phyloP scores from a whole-genome alignment of 139 green algal genomes.

The Chlamydomonas schloesseri region DNA sequence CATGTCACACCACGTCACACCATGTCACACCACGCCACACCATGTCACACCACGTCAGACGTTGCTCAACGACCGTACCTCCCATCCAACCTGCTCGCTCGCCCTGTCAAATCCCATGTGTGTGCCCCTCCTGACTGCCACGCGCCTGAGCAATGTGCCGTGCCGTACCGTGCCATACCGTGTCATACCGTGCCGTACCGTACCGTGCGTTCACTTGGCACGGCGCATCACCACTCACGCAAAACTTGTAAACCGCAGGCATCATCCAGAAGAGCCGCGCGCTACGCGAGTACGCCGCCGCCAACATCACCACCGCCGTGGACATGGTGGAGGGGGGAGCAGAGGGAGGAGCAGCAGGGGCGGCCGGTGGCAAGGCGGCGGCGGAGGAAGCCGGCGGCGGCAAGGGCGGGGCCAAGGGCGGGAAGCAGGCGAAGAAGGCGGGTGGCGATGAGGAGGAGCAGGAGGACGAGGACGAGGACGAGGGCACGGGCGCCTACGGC shows the following conservation, averaged over 20 bases:
- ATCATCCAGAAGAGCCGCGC: conserved; percentile 47
- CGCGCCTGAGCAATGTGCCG: no score
- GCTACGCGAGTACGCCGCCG: conserved; percentile 62
- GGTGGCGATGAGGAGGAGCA: background rate
- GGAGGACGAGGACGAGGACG: background rate
- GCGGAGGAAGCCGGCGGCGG: background rate
- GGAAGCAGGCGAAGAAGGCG: background rate
- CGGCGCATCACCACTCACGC: no score
- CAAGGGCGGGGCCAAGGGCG: background rate
- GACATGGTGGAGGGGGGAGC: background rate
- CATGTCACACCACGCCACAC: no score
- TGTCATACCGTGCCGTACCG: no score
- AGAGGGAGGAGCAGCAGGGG: background rate
- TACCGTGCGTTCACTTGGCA: no score
- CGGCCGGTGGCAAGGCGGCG: background rate
- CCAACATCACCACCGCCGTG: conserved; percentile 52
- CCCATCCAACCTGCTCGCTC: no score
- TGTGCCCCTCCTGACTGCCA: no score
- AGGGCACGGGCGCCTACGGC: background rate
- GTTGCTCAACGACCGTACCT: no score
- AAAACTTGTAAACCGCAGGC: background rate
- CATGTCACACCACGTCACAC: no score
- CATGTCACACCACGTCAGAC: no score
- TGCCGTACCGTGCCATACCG: no score
- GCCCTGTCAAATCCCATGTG: no score